phyloP scores from a whole-genome alignment of 306 rosid genomes.

The Vachellia collinsii region DNA sequence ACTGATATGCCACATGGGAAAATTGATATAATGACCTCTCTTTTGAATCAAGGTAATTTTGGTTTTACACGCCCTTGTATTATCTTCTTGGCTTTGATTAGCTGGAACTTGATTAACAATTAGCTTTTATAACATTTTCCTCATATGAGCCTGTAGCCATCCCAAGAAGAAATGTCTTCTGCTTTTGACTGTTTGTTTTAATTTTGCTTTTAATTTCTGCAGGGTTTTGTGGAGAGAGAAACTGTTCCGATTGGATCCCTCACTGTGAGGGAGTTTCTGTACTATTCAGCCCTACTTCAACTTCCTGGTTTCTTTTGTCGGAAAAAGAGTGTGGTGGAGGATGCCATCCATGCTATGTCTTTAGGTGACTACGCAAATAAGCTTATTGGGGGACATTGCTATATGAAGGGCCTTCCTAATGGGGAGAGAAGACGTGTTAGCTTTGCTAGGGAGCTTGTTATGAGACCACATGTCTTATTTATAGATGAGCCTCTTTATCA shows the following conservation, averaged over 20 bases:
- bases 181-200: slow-evolving; percentile 15
- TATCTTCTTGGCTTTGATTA: neutral
- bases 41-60: neutral
- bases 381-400: slow-evolving; percentile 94
- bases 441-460: slow-evolving; percentile 97
- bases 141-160: neutral
- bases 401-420: slow-evolving; percentile 94
- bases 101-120: neutral
- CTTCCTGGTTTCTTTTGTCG: slow-evolving; percentile 97
- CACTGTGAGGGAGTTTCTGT: slow-evolving; percentile 91
- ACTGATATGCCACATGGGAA: neutral
- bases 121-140: neutral
- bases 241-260: slow-evolving; percentile 91
- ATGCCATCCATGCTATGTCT: slow-evolving; percentile 95
- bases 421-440: slow-evolving; percentile 95
- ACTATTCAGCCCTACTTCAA: slow-evolving; percentile 91
- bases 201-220: slow-evolving; percentile 38
- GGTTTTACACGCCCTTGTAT: neutral
- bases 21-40: neutral
- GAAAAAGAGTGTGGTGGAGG: slow-evolving; percentile 92
- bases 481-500: slow-evolving; percentile 96
- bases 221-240: slow-evolving; percentile 97
- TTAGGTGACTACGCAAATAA: slow-evolving; percentile 87
- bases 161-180: slow-evolving; percentile 12
- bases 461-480: slow-evolving; percentile 92